These are phyloP conservation scores for Solanum sejunctum DNA, from an alignment of 257 asterid genomes.

Conservation along the genomic window DNA sequence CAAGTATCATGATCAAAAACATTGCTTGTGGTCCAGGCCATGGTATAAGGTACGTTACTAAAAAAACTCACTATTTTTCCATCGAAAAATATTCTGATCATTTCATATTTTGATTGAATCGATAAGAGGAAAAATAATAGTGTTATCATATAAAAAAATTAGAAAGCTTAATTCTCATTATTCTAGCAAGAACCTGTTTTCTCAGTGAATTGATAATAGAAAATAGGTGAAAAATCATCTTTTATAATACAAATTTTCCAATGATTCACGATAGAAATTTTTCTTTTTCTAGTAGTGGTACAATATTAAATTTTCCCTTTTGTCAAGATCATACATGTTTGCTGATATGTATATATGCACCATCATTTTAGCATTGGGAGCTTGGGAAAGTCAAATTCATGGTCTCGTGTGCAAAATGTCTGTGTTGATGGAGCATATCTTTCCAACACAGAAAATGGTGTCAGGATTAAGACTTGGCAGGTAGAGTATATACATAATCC, in stretches of 20 bases:
- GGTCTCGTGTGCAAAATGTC: conserved; percentile 44
- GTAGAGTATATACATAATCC: conserved; percentile 3
- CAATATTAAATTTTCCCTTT: neutral
- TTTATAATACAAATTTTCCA: no score
- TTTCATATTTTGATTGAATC: no score
- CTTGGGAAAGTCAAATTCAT: conserved; percentile 49
- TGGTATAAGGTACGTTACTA: conserved; percentile 65
- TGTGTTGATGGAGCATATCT: conserved; percentile 38
- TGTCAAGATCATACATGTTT: neutral
- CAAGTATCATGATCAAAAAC: conserved; percentile 32
- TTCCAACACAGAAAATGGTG: conserved; percentile 49
- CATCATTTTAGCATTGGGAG: conserved; percentile 63
- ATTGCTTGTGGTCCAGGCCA: conserved; percentile 61
- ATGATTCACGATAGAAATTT: no score
- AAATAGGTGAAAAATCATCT: no score
- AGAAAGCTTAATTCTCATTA: no score
- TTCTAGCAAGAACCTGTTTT: no score
- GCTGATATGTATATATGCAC: no score
- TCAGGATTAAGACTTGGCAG: conserved; percentile 95
- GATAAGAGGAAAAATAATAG: no score
- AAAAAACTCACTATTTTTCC: neutral
- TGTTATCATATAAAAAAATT: no score
- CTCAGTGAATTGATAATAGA: no score
- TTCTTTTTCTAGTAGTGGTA: conserved; percentile 7
- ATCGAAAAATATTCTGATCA: no score